These are phyloP conservation scores for Cladophialophora immunda DNA, from an alignment of 2,329 filamentous ascomycete species.

Conservation along the genomic window DNA sequence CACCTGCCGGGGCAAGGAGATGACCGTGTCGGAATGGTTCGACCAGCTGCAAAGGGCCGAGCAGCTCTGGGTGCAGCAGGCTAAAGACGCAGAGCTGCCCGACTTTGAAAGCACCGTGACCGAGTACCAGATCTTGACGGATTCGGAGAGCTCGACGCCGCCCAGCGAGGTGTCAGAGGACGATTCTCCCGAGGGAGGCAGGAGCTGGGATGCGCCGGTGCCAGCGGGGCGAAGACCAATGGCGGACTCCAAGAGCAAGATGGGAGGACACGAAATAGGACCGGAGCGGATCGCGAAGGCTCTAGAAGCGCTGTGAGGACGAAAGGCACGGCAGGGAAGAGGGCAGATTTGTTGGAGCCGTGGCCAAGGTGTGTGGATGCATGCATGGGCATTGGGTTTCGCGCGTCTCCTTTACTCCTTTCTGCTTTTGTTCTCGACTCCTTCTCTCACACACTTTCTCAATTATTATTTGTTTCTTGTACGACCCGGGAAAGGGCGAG, in stretches of 20 bases:
- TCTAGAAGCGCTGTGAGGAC: conserved; percentile 15
- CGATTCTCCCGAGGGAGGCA: background rate
- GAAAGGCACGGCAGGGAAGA: background rate
- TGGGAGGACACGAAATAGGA: conserved; percentile 18
- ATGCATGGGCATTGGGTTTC: background rate
- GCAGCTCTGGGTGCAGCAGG: conserved; percentile 29
- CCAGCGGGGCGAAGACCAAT: background rate
- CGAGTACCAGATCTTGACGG: conserved; percentile 23
- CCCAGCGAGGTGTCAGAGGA: conserved; percentile 29
- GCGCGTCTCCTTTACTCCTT: background rate
- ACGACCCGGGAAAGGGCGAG: background rate
- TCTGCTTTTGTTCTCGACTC: conserved; percentile 1
- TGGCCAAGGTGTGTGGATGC: background rate
- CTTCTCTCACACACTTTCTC: background rate
- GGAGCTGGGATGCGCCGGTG: conserved; percentile 9
- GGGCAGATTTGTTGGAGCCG: background rate
- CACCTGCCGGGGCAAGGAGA: conserved; percentile 32
- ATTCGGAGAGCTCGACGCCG: conserved; percentile 29
- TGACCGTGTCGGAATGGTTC: conserved; percentile 35
- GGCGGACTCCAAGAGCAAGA: conserved; percentile 4
- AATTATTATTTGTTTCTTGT: background rate
- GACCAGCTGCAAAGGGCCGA: conserved; percentile 27
- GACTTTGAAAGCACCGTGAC: conserved; percentile 35
- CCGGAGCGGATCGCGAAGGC: conserved; percentile 22
- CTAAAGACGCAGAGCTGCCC: conserved; percentile 31